Conservation (phyloP, 306 rosid species). For the Crotalaria pallida region DNA sequence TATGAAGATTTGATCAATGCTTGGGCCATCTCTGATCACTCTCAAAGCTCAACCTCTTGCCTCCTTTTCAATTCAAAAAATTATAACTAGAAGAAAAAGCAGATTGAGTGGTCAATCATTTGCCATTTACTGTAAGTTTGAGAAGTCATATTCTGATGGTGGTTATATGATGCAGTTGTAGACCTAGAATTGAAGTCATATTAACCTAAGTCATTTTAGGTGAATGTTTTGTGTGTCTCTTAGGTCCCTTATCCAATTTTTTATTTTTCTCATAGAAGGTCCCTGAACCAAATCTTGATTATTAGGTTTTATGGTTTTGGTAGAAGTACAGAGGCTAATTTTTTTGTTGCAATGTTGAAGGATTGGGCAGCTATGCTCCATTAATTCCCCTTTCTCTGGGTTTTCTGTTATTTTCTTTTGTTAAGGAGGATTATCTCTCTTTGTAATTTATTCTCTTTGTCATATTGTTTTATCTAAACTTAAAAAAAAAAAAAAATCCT, state of each 20-base stretch:
- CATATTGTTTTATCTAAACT: background rate
- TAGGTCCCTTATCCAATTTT: no score
- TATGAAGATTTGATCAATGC: constrained; percentile 1
- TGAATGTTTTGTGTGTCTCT: background rate
- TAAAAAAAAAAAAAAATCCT: background rate
- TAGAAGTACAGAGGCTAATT: background rate
- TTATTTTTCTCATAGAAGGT: no score
- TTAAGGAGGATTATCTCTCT: no score
- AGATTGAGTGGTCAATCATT: background rate
- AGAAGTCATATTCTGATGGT: background rate
- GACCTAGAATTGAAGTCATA: background rate
- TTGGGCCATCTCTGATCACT: background rate
- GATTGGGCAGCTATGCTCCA: background rate
- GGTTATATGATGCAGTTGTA: background rate
- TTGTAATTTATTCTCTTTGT: background rate
- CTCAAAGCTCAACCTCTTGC: background rate
- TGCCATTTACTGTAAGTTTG: background rate
- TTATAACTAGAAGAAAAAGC: background rate
- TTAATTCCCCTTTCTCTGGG: background rate
- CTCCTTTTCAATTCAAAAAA: background rate
- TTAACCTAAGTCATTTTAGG: background rate
- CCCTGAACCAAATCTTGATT: no score
- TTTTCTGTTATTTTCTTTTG: no score
- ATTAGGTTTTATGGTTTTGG: background rate
- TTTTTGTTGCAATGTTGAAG: background rate